phyloP scores from a whole-genome alignment of 1,284 basidiomycete species.

The Testicularia cyperi region DNA sequence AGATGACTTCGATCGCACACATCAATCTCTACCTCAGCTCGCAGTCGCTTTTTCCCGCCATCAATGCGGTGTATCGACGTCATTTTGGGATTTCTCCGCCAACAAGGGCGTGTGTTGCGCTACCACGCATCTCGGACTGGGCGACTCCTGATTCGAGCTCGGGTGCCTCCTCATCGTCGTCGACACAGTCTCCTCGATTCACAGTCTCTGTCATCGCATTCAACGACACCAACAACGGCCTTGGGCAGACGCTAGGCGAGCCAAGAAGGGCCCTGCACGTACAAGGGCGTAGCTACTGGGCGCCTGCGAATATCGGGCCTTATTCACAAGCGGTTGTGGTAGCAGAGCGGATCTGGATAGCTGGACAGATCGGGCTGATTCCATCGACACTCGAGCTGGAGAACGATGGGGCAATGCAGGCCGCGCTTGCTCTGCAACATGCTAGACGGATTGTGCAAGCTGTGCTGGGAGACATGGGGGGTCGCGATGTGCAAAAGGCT shows the following conservation, averaged over 20 bases:
- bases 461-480: constrained; percentile 35
- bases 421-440: constrained; percentile 79
- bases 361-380: constrained; percentile 90
- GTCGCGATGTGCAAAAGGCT: constrained; percentile 15
- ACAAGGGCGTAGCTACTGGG: constrained; percentile 95
- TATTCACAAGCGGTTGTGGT: constrained; percentile 90
- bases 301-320: constrained; percentile 96
- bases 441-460: constrained; percentile 69
- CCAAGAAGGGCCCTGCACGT: constrained; percentile 81
- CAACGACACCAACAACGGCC: no score
- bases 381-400: constrained; percentile 75
- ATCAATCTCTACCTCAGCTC: constrained; percentile 78
- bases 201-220: constrained; percentile 17
- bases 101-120: constrained; percentile 84
- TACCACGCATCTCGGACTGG: constrained; percentile 54
- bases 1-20: constrained; percentile 68
- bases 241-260: no score
- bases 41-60: constrained; percentile 30
- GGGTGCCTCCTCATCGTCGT: not conserved
- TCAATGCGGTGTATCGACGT: constrained; percentile 68
- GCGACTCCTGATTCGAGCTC: not conserved
- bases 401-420: constrained; percentile 65
- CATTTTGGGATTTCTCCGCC: constrained; percentile 91
- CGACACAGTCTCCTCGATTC: no score
- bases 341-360: constrained; percentile 76